Evolutionary conservation across 805 yeast species (phyloP), one percentile per base, ranked within the genome.

Genomic region (Ogataea populi-albae): DNA sequence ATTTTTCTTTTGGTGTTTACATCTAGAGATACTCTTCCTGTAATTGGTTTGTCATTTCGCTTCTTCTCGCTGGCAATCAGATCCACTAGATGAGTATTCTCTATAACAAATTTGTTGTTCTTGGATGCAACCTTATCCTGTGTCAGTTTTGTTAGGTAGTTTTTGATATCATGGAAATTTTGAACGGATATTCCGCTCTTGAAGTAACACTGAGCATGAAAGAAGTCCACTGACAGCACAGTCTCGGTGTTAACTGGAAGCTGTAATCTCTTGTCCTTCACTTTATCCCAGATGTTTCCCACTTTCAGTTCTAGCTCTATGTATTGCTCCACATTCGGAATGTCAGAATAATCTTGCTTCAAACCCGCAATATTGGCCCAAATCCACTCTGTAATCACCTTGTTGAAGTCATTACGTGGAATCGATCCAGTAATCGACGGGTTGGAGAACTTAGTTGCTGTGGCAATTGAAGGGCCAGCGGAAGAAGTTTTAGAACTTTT

Each of bases 381-480:
- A 6, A 89, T 71, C 97, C 97, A 89, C 49, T 82, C 86, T 16
- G 93, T 83, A 5, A 89, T 77, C 22, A 85, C 77, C 52, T 89
- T 76, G 5, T 89, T 83, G 40, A 86, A 67, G 50, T 86, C 91
- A 52, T 86, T 87, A 31, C 85, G 75, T 1, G 93, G 93, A 28
- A 79, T 79, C 1, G 83, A 71, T 4, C 88, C 89, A 0, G 87
- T 79, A 12, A 86, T 71, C 26, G 87, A 75, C 32, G 75, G 60
- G 6, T 51, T 45, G 3, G 48, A 22, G 30, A 55, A 36, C 34
- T 56, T 54, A 1, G 57, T 47, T 24, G 48, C 9, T 22, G 26
- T 28, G 3, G 36, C 17, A 23, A 17, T 32, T 22, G 35, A 35
- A 10, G 14, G 18, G 12, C 11, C 17, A 11, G 32, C 17, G 25